Percentiles rank a stretch among this genome's conserved stretches.
Conservation (phyloP, 345 rosid species). For the Excoecaria cochinchinensis region DNA sequence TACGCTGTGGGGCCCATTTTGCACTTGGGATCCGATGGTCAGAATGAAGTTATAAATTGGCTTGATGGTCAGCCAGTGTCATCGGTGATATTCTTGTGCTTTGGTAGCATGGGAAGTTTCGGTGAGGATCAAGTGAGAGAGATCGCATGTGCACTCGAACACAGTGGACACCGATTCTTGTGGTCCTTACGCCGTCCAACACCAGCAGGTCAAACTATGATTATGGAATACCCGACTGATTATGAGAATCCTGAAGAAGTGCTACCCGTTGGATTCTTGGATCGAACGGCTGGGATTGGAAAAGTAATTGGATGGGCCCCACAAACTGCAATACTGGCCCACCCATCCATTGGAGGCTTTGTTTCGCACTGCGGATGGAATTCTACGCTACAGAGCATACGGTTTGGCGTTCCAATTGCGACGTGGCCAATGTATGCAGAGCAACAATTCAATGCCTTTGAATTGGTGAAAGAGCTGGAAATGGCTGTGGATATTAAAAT, state of each 20-base stretch:
- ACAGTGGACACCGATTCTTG: neutral
- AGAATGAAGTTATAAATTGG: neutral
- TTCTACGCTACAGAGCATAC: slow-evolving; percentile 10
- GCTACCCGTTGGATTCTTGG: neutral
- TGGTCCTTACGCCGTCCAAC: too few species aligned
- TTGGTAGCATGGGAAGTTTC: too few species aligned
- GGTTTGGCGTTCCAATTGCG: slow-evolving; percentile 17
- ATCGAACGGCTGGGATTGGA: slow-evolving; percentile 14
- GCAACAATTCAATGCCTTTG: slow-evolving; percentile 11
- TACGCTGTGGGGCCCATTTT: neutral
- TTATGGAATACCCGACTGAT: too few species aligned
- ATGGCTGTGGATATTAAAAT: slow-evolving; percentile 14
- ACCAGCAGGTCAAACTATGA: too few species aligned
- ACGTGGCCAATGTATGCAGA: slow-evolving; percentile 23
- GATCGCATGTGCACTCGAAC: too few species aligned
- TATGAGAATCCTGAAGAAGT: too few species aligned
- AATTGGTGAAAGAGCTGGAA: slow-evolving; percentile 13
- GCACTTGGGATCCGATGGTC: neutral
- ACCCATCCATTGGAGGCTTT: slow-evolving; percentile 5
- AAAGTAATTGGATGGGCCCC: slow-evolving; percentile 23
- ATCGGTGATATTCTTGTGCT: slow-evolving; percentile 11
- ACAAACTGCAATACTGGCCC: slow-evolving; percentile 6
- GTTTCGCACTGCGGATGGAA: slow-evolving; percentile 25
- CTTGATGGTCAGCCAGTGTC: slow-evolving; percentile 21
- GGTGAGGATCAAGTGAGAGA: too few species aligned